Conservation (phyloP, 192 early-diverging fungal genomes). For the Spizellomyces punctatus region DNA sequence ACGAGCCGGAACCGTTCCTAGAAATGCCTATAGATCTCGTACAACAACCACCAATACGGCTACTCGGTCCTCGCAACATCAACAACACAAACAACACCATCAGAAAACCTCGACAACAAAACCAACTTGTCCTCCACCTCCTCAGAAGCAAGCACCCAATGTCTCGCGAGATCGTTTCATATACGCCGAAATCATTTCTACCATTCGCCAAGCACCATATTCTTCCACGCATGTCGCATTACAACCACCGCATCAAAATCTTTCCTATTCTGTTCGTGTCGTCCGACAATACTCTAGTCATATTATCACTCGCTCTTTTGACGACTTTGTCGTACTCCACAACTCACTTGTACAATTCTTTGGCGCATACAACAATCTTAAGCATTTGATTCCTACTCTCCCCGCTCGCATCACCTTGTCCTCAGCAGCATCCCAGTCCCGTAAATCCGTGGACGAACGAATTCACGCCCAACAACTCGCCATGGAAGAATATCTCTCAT, state of each 20-base stretch:
- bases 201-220: neutral
- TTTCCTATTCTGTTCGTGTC: neutral
- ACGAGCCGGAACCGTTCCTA: conserved; percentile 21
- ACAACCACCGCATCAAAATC: neutral
- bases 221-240: neutral
- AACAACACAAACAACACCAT: neutral
- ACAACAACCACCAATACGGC: neutral
- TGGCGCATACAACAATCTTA: neutral
- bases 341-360: conserved; percentile 15
- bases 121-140: neutral
- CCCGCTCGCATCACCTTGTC: neutral
- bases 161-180: neutral
- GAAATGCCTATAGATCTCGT: conserved; percentile 11
- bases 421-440: neutral
- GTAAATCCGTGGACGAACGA: neutral
- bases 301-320: conserved; percentile 15
- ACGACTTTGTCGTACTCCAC: conserved; percentile 16
- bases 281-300: neutral
- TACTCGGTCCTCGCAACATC: neutral
- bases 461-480: neutral
- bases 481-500: neutral
- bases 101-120: neutral
- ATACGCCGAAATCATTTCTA: neutral
- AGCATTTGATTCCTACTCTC: neutral
- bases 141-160: neutral